Evolutionary conservation across 2,329 filamentous ascomycete genomes (phyloP).

Genomic region (Neurospora sp.): DNA sequence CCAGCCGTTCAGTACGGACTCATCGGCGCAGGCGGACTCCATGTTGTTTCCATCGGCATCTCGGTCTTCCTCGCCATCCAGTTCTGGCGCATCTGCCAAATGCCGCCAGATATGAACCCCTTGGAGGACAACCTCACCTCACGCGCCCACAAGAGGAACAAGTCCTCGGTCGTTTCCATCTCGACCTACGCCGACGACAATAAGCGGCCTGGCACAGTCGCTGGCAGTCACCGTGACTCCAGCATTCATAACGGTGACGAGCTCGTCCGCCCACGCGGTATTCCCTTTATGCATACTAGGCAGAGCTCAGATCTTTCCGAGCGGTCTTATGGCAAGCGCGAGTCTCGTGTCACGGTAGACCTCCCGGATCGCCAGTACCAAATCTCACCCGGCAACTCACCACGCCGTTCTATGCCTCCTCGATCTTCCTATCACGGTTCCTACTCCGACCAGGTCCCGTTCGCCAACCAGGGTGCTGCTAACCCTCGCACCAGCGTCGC

Average conservation of each 20-base stretch:
- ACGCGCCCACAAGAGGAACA: conserved; percentile 67
- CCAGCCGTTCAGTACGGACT: conserved; percentile 60
- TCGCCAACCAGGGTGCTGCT: conserved; percentile 27
- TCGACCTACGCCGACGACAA: conserved; percentile 39
- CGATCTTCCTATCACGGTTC: conserved; percentile 26
- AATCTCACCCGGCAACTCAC: conserved; percentile 31
- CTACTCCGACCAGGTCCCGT: conserved; percentile 38
- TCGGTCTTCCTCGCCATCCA: conserved; percentile 67
- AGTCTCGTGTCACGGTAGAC: conserved; percentile 38
- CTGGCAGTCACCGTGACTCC: conserved; percentile 32
- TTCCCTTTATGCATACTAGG: conserved; percentile 77
- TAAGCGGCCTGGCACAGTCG: conserved; percentile 47
- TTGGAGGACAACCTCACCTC: conserved; percentile 79
- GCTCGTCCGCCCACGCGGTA: conserved; percentile 39
- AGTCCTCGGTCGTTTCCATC: conserved; percentile 42
- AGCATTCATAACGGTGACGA: conserved; percentile 32
- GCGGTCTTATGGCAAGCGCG: conserved; percentile 34
- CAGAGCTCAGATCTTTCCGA: conserved; percentile 46
- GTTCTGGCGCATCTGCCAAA: conserved; percentile 70
- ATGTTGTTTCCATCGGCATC: conserved; percentile 59
- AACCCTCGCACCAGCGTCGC: conserved; percentile 18
- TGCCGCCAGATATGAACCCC: conserved; percentile 94
- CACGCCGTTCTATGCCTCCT: conserved; percentile 29
- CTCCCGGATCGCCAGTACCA: conserved; percentile 49
- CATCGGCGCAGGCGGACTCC: conserved; percentile 54